phyloP scores from a whole-genome alignment of 129 eudicot species.

The Flaveria trinervia region DNA sequence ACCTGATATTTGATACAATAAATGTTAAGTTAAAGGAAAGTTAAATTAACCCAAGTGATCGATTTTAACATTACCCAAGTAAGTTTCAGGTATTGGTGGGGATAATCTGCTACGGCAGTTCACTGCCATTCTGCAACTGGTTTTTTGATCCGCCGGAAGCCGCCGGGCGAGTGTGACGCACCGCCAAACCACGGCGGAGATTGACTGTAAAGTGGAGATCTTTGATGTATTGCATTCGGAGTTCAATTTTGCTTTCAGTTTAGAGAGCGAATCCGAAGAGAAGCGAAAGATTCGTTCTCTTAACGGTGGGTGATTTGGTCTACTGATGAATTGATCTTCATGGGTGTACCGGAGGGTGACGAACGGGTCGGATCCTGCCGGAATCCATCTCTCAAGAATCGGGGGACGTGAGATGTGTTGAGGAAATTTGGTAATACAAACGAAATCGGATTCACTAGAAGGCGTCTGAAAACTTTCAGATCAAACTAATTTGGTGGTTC shows the following conservation, averaged over 20 bases:
- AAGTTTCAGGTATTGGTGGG: constrained; percentile 48
- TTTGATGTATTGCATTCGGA: constrained; percentile 13
- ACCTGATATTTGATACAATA: neutral
- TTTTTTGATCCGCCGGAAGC: constrained; percentile 25
- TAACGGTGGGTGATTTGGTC: constrained; percentile 33
- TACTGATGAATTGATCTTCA: constrained; percentile 40
- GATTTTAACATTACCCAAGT: constrained; percentile 38
- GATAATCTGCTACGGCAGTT: constrained; percentile 38
- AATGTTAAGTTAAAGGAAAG: too few relatives aligned
- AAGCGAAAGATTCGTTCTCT: constrained; percentile 54
- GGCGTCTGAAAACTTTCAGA: too few relatives aligned
- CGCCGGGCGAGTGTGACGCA: constrained; percentile 40
- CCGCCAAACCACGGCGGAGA: constrained; percentile 48
- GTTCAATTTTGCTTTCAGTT: constrained; percentile 48
- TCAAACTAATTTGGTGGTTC: too few relatives aligned
- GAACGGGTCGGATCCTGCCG: constrained; percentile 35
- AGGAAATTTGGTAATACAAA: too few relatives aligned
- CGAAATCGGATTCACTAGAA: too few relatives aligned
- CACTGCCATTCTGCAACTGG: constrained; percentile 26
- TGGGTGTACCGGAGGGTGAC: constrained; percentile 41
- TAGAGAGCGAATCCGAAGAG: constrained; percentile 37
- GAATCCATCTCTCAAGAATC: constrained; percentile 40
- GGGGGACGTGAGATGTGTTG: constrained; percentile 48
- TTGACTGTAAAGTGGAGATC: constrained; percentile 49
- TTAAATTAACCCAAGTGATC: too few relatives aligned